A percentile compares a stretch with the other conserved stretches of the same genome.
Evolutionary conservation across 768 basidiomycete species (phyloP).

Genomic region (Leucosporidium scottii): DNA sequence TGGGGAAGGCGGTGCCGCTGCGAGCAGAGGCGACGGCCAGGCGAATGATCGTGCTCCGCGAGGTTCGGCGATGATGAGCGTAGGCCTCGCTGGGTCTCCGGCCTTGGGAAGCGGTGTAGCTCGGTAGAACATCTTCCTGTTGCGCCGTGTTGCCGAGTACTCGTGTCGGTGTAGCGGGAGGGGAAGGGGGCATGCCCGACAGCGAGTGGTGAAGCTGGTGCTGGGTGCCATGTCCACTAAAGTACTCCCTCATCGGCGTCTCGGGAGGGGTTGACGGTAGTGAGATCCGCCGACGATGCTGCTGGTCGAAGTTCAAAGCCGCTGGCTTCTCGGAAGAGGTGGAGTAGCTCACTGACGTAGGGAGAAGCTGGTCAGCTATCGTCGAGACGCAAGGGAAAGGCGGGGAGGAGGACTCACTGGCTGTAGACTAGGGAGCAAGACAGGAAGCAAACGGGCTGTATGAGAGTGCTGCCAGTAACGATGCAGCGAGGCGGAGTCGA

Average conservation of each 20-base stretch:
- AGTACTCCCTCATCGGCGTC: not conserved
- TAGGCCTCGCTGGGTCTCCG: not conserved
- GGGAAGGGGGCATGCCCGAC: not conserved
- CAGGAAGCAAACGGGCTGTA: not conserved
- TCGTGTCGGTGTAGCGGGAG: not conserved
- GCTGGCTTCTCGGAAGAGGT: not conserved
- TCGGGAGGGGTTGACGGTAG: not conserved
- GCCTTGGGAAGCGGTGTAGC: not conserved
- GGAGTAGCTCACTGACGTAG: not conserved
- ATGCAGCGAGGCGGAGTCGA: not conserved
- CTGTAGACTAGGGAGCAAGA: conserved; percentile 45
- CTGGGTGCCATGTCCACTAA: too few relatives aligned
- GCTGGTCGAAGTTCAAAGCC: not conserved
- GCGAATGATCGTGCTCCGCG: not conserved
- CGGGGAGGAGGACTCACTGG: not conserved
- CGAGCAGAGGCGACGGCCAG: not conserved
- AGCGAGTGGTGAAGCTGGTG: not conserved
- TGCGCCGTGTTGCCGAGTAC: not conserved
- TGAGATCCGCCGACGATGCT: not conserved
- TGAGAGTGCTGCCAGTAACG: not conserved
- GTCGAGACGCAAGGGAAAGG: conserved; percentile 35
- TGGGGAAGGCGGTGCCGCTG: not conserved
- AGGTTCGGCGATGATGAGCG: not conserved
- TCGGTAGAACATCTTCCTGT: not conserved
- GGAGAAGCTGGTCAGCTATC: not conserved